Evolutionary conservation across 192 early-diverging fungal species (phyloP), one percentile per base, ranked within the genome.

Genomic region (Phycomyces blakesleeanus): DNA sequence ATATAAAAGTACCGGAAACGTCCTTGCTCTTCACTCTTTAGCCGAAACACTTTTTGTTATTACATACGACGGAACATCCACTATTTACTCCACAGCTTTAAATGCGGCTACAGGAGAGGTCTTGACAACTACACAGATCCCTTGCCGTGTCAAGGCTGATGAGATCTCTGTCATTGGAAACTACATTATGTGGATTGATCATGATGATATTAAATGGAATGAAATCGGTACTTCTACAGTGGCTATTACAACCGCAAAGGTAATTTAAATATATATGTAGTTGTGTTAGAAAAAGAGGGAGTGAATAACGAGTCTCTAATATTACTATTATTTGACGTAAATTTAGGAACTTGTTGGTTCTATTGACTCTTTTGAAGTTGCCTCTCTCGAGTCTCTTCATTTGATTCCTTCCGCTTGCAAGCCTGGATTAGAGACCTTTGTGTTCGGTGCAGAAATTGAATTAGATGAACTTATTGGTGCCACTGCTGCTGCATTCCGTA

Each of bases 111-210:
- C 60, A 7, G 59, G 59, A 39, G 25, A 61, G 29, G 12, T 29
- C 8, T 51, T 81, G 42, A 72, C 74, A 25, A 73, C 34, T 76
- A 14, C 64, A 74, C 41, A 71, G 74, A 24, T 74, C 67, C 55
- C 73, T 11, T 79, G 82, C 42, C 12, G 29, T 44, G 58, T 72
- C 24, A 42, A 64, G 39, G 54, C 57, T 59, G 73, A 78, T 61
- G 78, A 81, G 58, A 64, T 70, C 39, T 29, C 55, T 37, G 20
- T 72, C 15, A 61, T 83, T 63, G 76, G 78, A 51, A 73, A 58
- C 44, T 72, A 78, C 42, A 21, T 83, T 25, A 57, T 83, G 21
- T 83, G 82, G 82, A 74, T 75, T 29, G 82, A 81, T 16, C 42
- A 70, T 27, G 59, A 75, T 5, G 70, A 73, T 65, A 73, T 82